phyloP scores from a whole-genome alignment of 129 eudicot genomes.

The Centaurea solstitialis region DNA sequence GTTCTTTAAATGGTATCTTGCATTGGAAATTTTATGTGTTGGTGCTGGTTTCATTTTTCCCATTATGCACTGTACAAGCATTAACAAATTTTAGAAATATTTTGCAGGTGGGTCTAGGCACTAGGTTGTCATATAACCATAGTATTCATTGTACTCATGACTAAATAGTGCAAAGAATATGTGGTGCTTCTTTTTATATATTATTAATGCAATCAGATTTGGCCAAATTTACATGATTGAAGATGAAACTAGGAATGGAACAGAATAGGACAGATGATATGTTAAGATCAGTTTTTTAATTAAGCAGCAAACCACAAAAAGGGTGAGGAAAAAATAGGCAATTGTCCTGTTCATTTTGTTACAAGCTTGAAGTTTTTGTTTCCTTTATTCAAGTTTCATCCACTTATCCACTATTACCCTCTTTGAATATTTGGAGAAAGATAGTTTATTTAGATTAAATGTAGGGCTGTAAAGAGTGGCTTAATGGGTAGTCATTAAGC shows the following conservation, averaged over 20 bases:
- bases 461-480: background rate
- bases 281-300: background rate
- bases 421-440: background rate
- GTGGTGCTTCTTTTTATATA: background rate
- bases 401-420: background rate
- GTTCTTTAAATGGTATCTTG: background rate
- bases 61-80: background rate
- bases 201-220: background rate
- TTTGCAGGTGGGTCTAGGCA: background rate
- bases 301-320: background rate
- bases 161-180: background rate
- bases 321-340: background rate
- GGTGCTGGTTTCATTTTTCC: background rate
- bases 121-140: background rate
- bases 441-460: background rate
- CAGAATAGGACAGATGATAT: background rate
- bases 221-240: background rate
- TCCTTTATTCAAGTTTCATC: conserved; percentile 13
- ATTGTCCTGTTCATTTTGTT: background rate
- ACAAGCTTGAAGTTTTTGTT: conserved; percentile 3
- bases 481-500: conserved; percentile 3
- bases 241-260: background rate
- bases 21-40: background rate
- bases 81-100: background rate
- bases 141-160: background rate